Conservation (phyloP, 805 yeast genomes). For the Isabelozyma gotoi region DNA sequence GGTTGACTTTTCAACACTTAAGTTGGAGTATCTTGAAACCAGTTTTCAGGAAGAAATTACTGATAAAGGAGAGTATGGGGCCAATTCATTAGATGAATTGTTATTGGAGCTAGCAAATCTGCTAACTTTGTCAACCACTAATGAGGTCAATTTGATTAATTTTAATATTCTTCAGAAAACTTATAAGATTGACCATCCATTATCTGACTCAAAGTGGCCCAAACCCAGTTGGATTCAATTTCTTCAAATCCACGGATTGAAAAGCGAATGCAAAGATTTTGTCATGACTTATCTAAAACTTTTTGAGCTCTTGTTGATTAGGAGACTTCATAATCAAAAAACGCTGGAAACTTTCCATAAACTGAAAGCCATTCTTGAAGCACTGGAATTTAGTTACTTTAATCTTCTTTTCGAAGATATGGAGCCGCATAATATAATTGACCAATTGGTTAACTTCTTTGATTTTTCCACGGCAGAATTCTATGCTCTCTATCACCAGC, state of each 20-base stretch:
- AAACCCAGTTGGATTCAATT: conserved; percentile 39
- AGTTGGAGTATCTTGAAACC: conserved; percentile 36
- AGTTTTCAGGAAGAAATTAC: conserved; percentile 18
- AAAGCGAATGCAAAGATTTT: conserved; percentile 28
- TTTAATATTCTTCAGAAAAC: conserved; percentile 26
- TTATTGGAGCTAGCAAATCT: conserved; percentile 21
- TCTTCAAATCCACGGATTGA: conserved; percentile 20
- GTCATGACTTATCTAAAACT: conserved; percentile 30
- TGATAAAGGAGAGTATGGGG: conserved; percentile 4
- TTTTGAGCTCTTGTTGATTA: conserved; percentile 26
- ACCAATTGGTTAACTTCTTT: conserved; percentile 14
- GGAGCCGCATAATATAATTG: not conserved
- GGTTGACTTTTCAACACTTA: conserved; percentile 24
- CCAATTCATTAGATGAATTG: conserved; percentile 20
- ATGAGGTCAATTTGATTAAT: conserved; percentile 18
- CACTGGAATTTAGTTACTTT: not conserved
- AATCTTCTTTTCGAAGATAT: not conserved
- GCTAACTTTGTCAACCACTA: conserved; percentile 11
- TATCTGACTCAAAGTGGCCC: conserved; percentile 32
- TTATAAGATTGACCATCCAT: conserved; percentile 26
- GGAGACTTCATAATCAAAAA: not conserved
- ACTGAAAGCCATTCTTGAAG: not conserved
- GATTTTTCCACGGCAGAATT: conserved; percentile 38
- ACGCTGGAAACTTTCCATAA: not conserved
- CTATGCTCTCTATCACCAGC: conserved; percentile 17